Evolutionary conservation across 2,329 filamentous ascomycete species (phyloP).

Genomic region (Fusarium sp.): DNA sequence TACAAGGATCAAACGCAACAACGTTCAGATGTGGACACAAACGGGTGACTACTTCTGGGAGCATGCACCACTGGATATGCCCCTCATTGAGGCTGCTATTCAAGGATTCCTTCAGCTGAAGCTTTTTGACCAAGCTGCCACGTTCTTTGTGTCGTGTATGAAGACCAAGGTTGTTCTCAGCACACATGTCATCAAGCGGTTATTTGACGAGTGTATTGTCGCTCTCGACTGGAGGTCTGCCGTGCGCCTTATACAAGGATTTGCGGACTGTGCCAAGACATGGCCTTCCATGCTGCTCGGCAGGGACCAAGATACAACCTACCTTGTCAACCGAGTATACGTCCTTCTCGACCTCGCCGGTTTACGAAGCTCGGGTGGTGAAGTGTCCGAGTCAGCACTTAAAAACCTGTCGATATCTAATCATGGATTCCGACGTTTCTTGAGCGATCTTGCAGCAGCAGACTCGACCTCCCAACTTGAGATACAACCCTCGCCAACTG

Average conservation of each 20-base stretch:
- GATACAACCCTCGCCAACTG: background rate
- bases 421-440: conserved; percentile 38
- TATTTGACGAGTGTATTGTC: conserved; percentile 59
- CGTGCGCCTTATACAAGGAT: conserved; percentile 49
- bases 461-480: conserved; percentile 25
- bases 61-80: conserved; percentile 54
- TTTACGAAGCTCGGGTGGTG: conserved; percentile 26
- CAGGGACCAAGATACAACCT: conserved; percentile 39
- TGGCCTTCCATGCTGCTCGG: conserved; percentile 46
- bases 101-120: conserved; percentile 62
- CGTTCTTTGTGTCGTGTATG: conserved; percentile 57
- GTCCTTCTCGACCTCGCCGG: conserved; percentile 56
- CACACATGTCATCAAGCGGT: conserved; percentile 49
- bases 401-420: conserved; percentile 47
- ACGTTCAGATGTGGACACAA: conserved; percentile 39
- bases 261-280: conserved; percentile 44
- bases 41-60: conserved; percentile 56
- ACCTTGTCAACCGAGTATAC: conserved; percentile 50
- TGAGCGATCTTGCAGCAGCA: conserved; percentile 40
- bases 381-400: conserved; percentile 32
- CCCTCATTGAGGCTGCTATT: conserved; percentile 61
- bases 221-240: conserved; percentile 57
- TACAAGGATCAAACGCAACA: conserved; percentile 45
- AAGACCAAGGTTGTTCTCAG: conserved; percentile 52
- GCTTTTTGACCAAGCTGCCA: conserved; percentile 58